Conservation (phyloP, 371 early-diverging fungal species). For the Mucor piriformis region DNA sequence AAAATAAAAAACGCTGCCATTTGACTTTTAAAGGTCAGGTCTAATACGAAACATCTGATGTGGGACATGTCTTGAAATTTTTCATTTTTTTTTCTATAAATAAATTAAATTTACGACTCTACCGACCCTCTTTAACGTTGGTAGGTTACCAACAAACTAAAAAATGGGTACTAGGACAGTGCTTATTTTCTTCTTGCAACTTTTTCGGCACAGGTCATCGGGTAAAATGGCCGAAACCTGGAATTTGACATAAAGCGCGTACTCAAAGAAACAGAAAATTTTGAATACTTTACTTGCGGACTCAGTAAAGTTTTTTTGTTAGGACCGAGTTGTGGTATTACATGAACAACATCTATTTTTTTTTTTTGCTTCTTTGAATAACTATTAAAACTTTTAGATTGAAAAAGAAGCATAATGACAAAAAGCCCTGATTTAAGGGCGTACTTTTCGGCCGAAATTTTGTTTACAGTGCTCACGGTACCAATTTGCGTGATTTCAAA, state of each 20-base stretch:
- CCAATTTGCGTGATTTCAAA: too few species aligned
- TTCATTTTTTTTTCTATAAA: constrained; percentile 9
- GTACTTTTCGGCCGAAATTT: too few species aligned
- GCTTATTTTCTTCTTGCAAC: constrained; percentile 20
- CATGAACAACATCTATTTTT: background rate
- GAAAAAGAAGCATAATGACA: background rate
- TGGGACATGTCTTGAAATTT: background rate
- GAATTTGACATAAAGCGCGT: constrained; percentile 35
- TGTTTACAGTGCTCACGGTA: too few species aligned
- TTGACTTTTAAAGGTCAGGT: too few species aligned
- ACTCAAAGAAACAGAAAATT: constrained; percentile 3
- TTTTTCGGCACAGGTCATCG: constrained; percentile 29
- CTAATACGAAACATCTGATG: too few species aligned
- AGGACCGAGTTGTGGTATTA: constrained; percentile 12
- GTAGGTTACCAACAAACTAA: constrained; percentile 9
- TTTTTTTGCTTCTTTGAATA: background rate
- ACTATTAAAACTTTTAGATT: background rate
- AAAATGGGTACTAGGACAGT: constrained; percentile 31
- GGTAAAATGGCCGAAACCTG: constrained; percentile 22
- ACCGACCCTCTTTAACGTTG: constrained; percentile 26
- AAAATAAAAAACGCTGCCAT: too few species aligned
- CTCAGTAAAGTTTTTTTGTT: background rate
- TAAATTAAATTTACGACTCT: constrained; percentile 21
- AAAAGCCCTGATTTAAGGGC: background rate
- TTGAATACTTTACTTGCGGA: constrained; percentile 4